These are phyloP conservation scores for Fusarium chaquense DNA, from an alignment of 2,329 filamentous ascomycete species.

Conservation along the genomic window DNA sequence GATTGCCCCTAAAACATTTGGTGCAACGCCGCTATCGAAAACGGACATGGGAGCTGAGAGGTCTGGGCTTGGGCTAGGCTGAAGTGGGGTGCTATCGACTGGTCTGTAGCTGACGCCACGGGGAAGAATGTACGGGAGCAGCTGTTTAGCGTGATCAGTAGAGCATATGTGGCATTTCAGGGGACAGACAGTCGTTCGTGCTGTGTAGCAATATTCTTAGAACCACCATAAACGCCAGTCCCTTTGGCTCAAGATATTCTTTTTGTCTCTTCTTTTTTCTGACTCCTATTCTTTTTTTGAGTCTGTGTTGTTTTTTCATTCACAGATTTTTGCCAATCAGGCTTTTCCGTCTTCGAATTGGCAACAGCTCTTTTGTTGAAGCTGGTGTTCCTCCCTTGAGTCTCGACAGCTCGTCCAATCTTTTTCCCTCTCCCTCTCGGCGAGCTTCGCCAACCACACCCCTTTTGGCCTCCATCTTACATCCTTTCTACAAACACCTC, in stretches of 20 bases:
- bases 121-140: conserved; percentile 34
- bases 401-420: conserved; percentile 55
- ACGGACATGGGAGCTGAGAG: conserved; percentile 34
- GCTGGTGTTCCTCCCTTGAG: conserved; percentile 49
- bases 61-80: conserved; percentile 25
- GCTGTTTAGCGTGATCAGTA: conserved; percentile 36
- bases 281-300: conserved; percentile 28
- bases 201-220: conserved; percentile 41
- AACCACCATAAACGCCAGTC: conserved; percentile 42
- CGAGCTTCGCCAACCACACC: conserved; percentile 33
- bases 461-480: conserved; percentile 36
- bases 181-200: conserved; percentile 43
- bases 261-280: conserved; percentile 36
- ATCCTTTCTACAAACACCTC: conserved; percentile 23
- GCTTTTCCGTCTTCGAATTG: conserved; percentile 37
- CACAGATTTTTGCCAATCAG: conserved; percentile 39
- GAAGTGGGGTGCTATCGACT: conserved; percentile 44
- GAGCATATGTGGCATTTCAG: conserved; percentile 52
- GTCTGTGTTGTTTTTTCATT: conserved; percentile 31
- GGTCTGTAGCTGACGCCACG: conserved; percentile 39
- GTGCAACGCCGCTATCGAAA: conserved; percentile 37
- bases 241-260: conserved; percentile 42
- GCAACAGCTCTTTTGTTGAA: conserved; percentile 44
- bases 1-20: conserved; percentile 44
- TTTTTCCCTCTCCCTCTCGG: conserved; percentile 39